Evolutionary conservation across 495 filamentous ascomycete genomes (phyloP).

Genomic region (Penicillium subrubescens): DNA sequence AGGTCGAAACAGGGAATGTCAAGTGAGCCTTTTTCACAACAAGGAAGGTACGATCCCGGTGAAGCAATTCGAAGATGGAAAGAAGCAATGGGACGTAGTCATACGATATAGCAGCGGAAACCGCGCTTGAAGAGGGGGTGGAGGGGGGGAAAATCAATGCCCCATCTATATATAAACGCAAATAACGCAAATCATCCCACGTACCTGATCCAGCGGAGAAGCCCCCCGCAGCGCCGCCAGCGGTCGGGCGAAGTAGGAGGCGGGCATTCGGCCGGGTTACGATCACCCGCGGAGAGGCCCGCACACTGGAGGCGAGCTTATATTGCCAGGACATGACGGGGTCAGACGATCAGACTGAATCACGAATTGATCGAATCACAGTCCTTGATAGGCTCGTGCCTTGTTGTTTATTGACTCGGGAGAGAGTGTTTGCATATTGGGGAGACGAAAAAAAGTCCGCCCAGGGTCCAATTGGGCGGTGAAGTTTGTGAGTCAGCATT

Average conservation of each 20-base stretch:
- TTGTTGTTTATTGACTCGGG: background rate
- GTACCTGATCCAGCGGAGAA: conserved; percentile 36
- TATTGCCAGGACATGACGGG: conserved; percentile 41
- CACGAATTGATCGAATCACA: background rate
- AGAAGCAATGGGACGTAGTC: conserved; percentile 3
- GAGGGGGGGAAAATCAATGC: background rate
- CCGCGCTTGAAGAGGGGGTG: background rate
- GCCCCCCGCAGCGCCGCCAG: conserved; percentile 30
- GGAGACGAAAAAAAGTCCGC: conserved; percentile 16
- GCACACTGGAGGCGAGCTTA: conserved; percentile 37
- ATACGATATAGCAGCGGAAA: conserved; percentile 10
- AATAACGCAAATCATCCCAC: conserved; percentile 23
- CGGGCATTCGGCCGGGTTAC: conserved; percentile 39
- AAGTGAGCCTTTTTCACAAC: background rate
- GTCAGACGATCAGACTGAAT: conserved; percentile 3
- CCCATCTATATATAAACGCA: conserved; percentile 23
- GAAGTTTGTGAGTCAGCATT: conserved; percentile 28
- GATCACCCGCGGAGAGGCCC: conserved; percentile 38
- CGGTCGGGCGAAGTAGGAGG: conserved; percentile 33
- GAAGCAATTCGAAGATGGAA: conserved; percentile 11
- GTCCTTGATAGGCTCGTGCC: background rate
- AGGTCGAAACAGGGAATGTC: background rate
- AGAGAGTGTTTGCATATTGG: background rate
- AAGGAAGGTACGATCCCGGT: conserved; percentile 1
- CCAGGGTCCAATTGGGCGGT: conserved; percentile 24